Conservation (phyloP, 2,329 filamentous ascomycete species). For the Talaromyces sp. region DNA sequence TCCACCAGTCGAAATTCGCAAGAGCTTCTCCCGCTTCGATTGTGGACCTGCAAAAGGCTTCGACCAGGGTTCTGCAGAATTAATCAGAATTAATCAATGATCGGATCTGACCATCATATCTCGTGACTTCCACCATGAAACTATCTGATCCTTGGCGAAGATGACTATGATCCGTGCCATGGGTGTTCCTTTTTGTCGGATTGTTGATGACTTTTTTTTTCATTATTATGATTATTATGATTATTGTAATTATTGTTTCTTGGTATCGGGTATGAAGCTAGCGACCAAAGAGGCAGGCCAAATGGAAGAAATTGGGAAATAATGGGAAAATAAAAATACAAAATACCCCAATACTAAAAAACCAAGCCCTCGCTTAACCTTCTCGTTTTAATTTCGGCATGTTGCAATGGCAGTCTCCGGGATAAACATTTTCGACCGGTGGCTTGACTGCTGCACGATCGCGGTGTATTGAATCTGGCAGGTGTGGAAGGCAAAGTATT, state of each 20-base stretch:
- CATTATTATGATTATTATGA: too few relatives aligned
- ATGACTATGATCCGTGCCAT: not conserved
- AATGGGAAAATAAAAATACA: not conserved
- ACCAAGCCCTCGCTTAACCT: slow-evolving; percentile 22
- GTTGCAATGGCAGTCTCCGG: slow-evolving; percentile 4
- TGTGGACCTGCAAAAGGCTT: slow-evolving; percentile 35
- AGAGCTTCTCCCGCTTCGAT: slow-evolving; percentile 44
- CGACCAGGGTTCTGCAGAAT: slow-evolving; percentile 32
- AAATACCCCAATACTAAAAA: not conserved
- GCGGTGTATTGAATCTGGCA: slow-evolving; percentile 20
- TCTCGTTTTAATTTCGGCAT: slow-evolving; percentile 18
- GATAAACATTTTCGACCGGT: slow-evolving; percentile 5
- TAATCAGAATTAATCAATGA: slow-evolving; percentile 18
- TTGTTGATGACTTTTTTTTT: too few relatives aligned
- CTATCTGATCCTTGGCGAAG: slow-evolving; percentile 10
- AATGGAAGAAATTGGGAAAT: not conserved
- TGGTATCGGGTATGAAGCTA: slow-evolving; percentile 9
- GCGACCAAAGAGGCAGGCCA: slow-evolving; percentile 14
- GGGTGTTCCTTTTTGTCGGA: too few relatives aligned
- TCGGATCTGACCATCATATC: slow-evolving; percentile 14
- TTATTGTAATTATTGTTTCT: not conserved
- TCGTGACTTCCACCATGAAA: slow-evolving; percentile 13
- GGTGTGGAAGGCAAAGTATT: not conserved
- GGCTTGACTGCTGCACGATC: slow-evolving; percentile 19
- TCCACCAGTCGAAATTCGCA: slow-evolving; percentile 37